Conservation (phyloP, 2,329 filamentous ascomycete species). For the Fusarium guadeloupense region DNA sequence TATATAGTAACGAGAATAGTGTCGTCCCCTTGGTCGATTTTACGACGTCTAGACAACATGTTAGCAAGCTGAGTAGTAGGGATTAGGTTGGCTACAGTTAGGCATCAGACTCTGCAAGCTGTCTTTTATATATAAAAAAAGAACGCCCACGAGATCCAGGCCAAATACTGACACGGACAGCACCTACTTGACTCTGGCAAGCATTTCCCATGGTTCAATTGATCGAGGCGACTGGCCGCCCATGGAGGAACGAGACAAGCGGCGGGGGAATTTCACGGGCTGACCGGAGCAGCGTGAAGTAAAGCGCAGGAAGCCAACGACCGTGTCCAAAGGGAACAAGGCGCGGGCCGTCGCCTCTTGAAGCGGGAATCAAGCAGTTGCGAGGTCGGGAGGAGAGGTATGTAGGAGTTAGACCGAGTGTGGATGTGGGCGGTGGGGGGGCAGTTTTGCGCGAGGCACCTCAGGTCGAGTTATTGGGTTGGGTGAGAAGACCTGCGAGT, state of each 20-base stretch:
- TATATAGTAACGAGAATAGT: constrained; percentile 40
- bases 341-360: constrained; percentile 36
- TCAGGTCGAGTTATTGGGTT: constrained; percentile 9
- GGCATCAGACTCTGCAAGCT: background rate
- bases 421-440: constrained; percentile 42
- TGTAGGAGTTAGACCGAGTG: constrained; percentile 38
- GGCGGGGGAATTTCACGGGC: constrained; percentile 33
- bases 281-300: constrained; percentile 34
- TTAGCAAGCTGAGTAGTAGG: constrained; percentile 22
- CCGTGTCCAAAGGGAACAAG: constrained; percentile 23
- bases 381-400: constrained; percentile 32
- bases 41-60: constrained; percentile 53
- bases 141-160: constrained; percentile 10
- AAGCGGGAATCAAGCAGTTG: constrained; percentile 22
- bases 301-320: constrained; percentile 18
- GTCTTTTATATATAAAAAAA: background rate
- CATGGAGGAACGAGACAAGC: constrained; percentile 50
- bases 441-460: constrained; percentile 25
- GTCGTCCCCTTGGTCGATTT: constrained; percentile 51
- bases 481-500: constrained; percentile 11
- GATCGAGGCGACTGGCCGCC: constrained; percentile 53
- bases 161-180: constrained; percentile 28
- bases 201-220: constrained; percentile 61
- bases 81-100: background rate
- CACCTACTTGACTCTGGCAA: constrained; percentile 56